Evolutionary conservation across 805 yeast genomes (phyloP), one percentile per base, ranked within the genome.

Genomic region (Kazachstania taianensis): DNA sequence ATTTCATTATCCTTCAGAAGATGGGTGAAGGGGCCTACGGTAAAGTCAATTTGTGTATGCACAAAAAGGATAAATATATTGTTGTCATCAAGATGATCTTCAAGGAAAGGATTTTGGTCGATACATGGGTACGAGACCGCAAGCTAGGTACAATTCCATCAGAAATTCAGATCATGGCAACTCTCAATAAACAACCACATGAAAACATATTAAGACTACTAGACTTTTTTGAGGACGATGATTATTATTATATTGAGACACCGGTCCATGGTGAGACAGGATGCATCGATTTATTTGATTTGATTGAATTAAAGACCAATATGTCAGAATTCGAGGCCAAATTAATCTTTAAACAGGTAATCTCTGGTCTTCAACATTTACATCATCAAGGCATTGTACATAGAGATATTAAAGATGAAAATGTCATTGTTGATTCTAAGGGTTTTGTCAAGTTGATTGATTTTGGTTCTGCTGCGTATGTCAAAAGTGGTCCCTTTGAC

Each of bases 1-100:
- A 86, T 53, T 92, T 84, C 48, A 59, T 63, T 1, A 70, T 82
- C 1, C 31, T 85, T 30, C 81, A 82, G 53, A 74, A 77, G 42
- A 74, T 92, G 76, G 98, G 98, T 1, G 89, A 82, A 56, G 98
- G 98, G 26, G 96, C 97, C 0, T 92, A 92, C 52, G 98, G 98
- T 9, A 83, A 84, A 52, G 98, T 92, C 14, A 79, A 84, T 18
- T 67, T 84, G 17, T 92, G 83, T 4, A 72, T 72, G 54, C 81
- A 79, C 50, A 72, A 70, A 31, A 65, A 69, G 19, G 85, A 81
- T 46, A 59, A 60, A 2, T 78, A 82, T 54, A 72, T 68, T 41
- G 79, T 85, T 28, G 83, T 92, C 13, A 73, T 87, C 40, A 92
- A 92, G 57, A 77, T 94, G 48, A 92, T 92, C 33, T 81, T 83